These are phyloP conservation scores for Gaultheria prostrata DNA, from an alignment of 148 eudicot species.

Conservation along the genomic window DNA sequence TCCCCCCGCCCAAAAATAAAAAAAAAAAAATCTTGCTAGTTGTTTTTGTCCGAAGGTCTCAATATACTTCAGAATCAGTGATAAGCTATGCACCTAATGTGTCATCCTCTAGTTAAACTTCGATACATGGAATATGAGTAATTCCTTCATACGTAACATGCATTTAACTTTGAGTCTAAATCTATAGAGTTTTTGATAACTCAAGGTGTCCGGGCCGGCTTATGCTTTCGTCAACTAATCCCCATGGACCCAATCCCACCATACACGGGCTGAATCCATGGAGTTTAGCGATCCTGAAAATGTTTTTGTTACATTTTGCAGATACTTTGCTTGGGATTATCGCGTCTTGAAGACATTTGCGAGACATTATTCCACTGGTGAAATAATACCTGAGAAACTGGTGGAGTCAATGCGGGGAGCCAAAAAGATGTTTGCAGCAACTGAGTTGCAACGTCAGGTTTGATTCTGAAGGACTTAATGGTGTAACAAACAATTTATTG, in stretches of 20 bases:
- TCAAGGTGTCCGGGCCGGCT: no score
- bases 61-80: not conserved
- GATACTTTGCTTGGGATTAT: constrained; percentile 97
- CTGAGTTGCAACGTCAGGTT: constrained; percentile 94
- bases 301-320: constrained; percentile 22
- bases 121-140: not conserved
- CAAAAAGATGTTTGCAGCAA: constrained; percentile 86
- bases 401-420: constrained; percentile 70
- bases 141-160: not conserved
- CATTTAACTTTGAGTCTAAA: not conserved
- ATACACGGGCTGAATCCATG: no score
- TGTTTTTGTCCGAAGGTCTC: not conserved
- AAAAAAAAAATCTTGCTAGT: not conserved
- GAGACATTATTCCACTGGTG: constrained; percentile 84
- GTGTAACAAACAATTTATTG: not conserved
- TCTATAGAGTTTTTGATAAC: not conserved
- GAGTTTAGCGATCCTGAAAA: not conserved
- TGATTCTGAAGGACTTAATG: constrained; percentile 3
- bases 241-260: no score
- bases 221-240: no score
- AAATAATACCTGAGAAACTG: constrained; percentile 74
- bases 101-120: constrained; percentile 3
- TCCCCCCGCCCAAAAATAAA: no score
- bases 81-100: not conserved
- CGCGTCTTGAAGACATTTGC: constrained; percentile 82